Base-by-base conservation (phyloP, 768 basidiomycete genomes). In the Psilocybe sp. region DNA sequence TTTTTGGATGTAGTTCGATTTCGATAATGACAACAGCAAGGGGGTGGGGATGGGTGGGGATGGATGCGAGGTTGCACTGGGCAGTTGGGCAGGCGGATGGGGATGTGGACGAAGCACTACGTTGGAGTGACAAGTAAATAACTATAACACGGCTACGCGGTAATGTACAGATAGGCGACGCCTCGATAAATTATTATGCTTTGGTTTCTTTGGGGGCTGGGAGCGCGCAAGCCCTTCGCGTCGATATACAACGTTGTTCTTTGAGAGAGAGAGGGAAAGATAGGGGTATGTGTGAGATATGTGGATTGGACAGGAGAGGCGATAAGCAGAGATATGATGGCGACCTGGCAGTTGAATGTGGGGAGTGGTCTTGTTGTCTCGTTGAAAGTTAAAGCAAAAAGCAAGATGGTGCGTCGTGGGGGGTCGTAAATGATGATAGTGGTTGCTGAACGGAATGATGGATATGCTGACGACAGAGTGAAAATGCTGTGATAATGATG, bases 151-250 rank as follows among this genome's bases (percentile, higher is more conserved):
- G 50, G 23, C 49, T 47, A 15, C 33, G 19, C 16, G 40, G 40
- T 32, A 16, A 31, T 44, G 47, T 56, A 50, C 49, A 54, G 44
- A 52, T 15, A 46, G 35, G 31, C 12, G 39, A 33, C 32, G 48
- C 16, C 23, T 16, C 23, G 32, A 41, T 45, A 50, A 34, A 45
- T 41, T 40, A 50, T 53, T 48, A 34, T 47, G 46, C 49, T 52
- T 56, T 51, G 28, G 15, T 51, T 62, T 59, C 35, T 63, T 57
- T 53, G 64, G 61, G 68, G 62, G 58, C 63, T 62, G 52, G 61
- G 54, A 62, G 52, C 66, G 69, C 71, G 71, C 71, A 62, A 69
- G 67, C 64, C 69, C 68, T 73, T 73, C 70, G 69, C 71, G 65
- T 46, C 46, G 57, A 45, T 50, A 49, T 52, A 60, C 55, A 56